Base-by-base conservation (phyloP, 768 basidiomycete genomes). In the Xerocomellus dryophilus region DNA sequence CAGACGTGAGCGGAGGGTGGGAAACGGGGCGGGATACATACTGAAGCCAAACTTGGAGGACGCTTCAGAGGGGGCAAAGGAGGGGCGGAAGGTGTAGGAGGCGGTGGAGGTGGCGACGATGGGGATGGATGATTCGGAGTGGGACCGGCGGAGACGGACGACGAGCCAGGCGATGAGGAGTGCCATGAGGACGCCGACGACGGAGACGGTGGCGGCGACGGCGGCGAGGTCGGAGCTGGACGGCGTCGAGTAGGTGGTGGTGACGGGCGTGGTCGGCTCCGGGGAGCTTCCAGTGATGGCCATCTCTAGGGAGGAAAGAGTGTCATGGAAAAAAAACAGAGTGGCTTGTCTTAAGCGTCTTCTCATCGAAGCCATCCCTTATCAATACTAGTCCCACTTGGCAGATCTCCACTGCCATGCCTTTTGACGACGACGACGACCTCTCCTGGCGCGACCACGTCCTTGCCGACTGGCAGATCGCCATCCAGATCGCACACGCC, bases 381-480 rank as follows among this genome's bases (percentile, higher is more conserved):
- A 31, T 50, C 39, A 25, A 40, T 40, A 15, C 39, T 21, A 17
- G 41, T 17, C 41, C 17, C 3, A 2, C 21, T 21, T 11, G 31
- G 31, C 31, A 32, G 1, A 31, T 27, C 25, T 27, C 25, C 4
- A 7, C 25, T 7, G 42, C 25, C 20, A n/a, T 25, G 39, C 27
- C 29, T 27, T 9, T 11, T 18, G 38, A 67, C 45, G 53, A 67
- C 57, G 36, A 46, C 42, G 25, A 57, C 58, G 47, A 66, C 50
- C 6, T 3, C 6, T 20, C n/a, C 15, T 88, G 86, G 87, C 72
- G 81, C 65, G 81, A 83, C 61, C 71, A 70, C 34, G 77, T 83
- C 25, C 61, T 77, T n/a, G 67, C 65, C 15, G 74, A 86, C 44
- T 89, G 87, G 85, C 64, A 77, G 23, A 62, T 63, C 45, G 81